Conservation (phyloP, 805 yeast species). For the Metschnikowia chrysomelidarum region DNA sequence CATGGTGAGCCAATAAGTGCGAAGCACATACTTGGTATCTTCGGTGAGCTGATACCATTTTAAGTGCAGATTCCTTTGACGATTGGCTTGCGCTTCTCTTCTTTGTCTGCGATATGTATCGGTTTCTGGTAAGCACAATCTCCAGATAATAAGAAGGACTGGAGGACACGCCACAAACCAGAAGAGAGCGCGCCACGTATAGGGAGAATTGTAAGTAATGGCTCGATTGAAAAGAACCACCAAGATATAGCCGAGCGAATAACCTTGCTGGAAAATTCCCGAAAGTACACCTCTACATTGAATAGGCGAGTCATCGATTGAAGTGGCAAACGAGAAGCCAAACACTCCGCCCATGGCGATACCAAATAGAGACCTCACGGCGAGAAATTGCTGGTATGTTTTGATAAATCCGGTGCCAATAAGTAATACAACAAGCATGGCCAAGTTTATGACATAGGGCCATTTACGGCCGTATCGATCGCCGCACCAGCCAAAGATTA, state of each 20-base stretch:
- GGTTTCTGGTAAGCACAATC: conserved; percentile 57
- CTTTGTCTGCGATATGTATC: conserved; percentile 42
- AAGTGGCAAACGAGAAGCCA: conserved; percentile 63
- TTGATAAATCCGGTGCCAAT: conserved; percentile 63
- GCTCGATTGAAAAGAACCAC: conserved; percentile 68
- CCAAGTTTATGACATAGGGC: conserved; percentile 50
- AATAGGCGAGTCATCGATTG: conserved; percentile 63
- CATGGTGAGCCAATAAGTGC: conserved; percentile 58
- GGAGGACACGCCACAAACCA: conserved; percentile 75
- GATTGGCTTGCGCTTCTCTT: conserved; percentile 12
- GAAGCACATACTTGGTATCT: conserved; percentile 27
- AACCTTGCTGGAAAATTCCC: conserved; percentile 79
- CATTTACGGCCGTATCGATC: conserved; percentile 62
- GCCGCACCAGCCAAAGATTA: conserved; percentile 56
- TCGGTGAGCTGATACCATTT: conserved; percentile 14
- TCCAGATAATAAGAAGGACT: conserved; percentile 54
- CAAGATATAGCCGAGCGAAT: conserved; percentile 64
- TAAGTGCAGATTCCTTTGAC: conserved; percentile 9
- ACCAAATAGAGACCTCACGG: conserved; percentile 65
- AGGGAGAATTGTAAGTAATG: conserved; percentile 43
- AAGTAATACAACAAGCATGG: conserved; percentile 49
- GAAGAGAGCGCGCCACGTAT: conserved; percentile 64
- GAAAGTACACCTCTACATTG: conserved; percentile 58
- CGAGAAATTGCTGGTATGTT: conserved; percentile 56
- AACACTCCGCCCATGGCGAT: conserved; percentile 71